Evolutionary conservation across 164 flowering plant genomes (phyloP), one percentile per base, ranked within the genome.

Genomic region (Brasenia schreberi): DNA sequence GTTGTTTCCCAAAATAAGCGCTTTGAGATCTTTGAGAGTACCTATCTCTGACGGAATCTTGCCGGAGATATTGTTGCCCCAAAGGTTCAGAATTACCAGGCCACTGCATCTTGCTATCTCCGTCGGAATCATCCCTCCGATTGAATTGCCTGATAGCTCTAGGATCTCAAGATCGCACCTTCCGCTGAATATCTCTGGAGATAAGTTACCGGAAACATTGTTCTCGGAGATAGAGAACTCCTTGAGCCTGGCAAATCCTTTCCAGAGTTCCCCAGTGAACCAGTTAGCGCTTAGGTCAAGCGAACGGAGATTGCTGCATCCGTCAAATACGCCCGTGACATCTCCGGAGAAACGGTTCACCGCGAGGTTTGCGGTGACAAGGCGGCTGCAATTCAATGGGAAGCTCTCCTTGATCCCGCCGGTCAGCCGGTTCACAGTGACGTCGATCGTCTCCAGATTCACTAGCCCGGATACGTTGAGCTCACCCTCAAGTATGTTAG

Each of bases 211-310:
- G 17, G 63, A 14, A 6, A 92, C 73, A 14, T 61, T 18, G 66
- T 90, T 90, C 53, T 83, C 83, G 0, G 94, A 79, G 0, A 82
- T 79, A 0, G 87, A 81, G 65, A 87, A 79, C 69, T 77, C 77
- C 49, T 61, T 61, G 0, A 88, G 76, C 77, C 81, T 70, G 0
- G 76, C 63, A 53, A 88, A 77, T 1, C 87, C 89, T 0, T 4
- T 6, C 93, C 90, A 84, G 1, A 84, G 10, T 10, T 67, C 67
- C 1, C 98, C 97, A 19, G 9, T 74, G 68, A 92, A 83, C 6
- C 60, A 61, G 53, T 92, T 92, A 0, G 84, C 18, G 76, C 96
- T 87, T 64, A 90, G 67, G 71, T 92, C 98, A 53, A 92, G 77
- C 61, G 73, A 69, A 75, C 77, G 74, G 74, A 92, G 73, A 27